Evolutionary conservation across 2,329 filamentous ascomycete genomes (phyloP), one percentile per base, ranked within the genome.

Genomic region (Sporothrix euskadiensis): DNA sequence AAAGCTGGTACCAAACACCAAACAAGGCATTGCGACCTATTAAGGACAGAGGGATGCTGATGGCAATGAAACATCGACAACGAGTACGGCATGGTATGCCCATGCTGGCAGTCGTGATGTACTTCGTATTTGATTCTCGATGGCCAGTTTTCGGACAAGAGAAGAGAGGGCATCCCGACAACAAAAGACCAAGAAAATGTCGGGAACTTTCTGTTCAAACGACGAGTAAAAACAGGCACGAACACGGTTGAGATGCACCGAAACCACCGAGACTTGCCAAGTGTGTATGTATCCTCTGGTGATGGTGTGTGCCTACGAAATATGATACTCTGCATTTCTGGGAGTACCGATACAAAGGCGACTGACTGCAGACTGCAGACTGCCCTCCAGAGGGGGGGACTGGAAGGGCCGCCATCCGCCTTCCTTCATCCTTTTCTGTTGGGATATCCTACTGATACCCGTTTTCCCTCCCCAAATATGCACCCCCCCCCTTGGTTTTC

Each of bases 261-360:
- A 47, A 9, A 16, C 10, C 61, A 47, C 39, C 22, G n/a, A 26
- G 22, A 8, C 10, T 63, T 63, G 32, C 57, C 57, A 63, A 63
- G 57, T 63, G 26, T 32, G 16, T 22, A 14, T 26, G 26, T 26
- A 26, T 14, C 44, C 44, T 49, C 44, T 49, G 44, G 16, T 14
- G 35, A 14, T 63, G 57, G 32, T n/a, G 57, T 63, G 57, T 39
- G 57, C 35, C 57, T 63, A 8, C 35, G 35, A 8, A 35, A 8
- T 35, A 35, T 8, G 8, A 54, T 9, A 22, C 8, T 63, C n/a
- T 39, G 35, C 19, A 22, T 39, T n/a, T 19, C 4, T 44, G 19
- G 14, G n/a, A 30, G 39, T 47, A 47, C 61, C 61, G 61, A 26
- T 66, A 66, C 39, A 47, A 66, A 66, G 39, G 39, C 39, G n/a